Base-by-base conservation (phyloP, 2,329 filamentous ascomycete genomes). In the Plenodomus lindquistii region DNA sequence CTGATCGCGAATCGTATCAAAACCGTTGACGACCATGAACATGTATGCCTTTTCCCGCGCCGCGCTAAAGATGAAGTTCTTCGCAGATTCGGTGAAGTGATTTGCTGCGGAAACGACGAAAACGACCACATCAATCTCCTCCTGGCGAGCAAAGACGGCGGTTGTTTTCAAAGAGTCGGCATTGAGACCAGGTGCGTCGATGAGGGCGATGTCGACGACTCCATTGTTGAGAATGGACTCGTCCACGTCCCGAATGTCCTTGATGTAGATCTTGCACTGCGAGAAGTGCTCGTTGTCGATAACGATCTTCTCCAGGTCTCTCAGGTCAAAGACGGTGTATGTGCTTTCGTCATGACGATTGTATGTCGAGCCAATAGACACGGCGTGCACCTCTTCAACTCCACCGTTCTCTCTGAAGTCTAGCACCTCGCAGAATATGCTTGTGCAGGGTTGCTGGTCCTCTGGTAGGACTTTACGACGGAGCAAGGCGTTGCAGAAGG, bases 11-110 rank as follows among this genome's bases (percentile, higher is more conserved):
- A 99, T 97, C 52, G 88, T 88, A 73, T 99, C 94, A 65, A 91
- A 99, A 16, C 93, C 92, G 69, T 99, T 99, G 59, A 99, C 94
- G 13, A 99, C 94, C 73, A 99, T 96, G 72, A 99, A 99, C 54
- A 99, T 92, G 69, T 99, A 99, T 0, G 94, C 93, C 75, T 99
- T 99, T 68, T 99, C 94, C 35, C 93, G 85, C 0, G 94, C 94
- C 1, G 94, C 94, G 42, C 93, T 93, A 79, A 89, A 89, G 54
- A 99, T 96, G 66, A 99, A 99, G 64, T 99, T 94, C 73, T 89
- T 95, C n/a, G 94, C 92, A 1, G 94, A 96, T 45, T 96, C 85
- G 0, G 94, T 99, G 69, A 99, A 97, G 73, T 99, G 94, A 59
- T 99, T 99, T 20, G 93, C 91, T 2, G 94, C 94, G 10, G 92